A percentile compares a stretch with the other conserved stretches of the same genome.
Evolutionary conservation across 192 early-diverging fungal species (phyloP).

Genomic region (Borealophlyctis nickersoniae): DNA sequence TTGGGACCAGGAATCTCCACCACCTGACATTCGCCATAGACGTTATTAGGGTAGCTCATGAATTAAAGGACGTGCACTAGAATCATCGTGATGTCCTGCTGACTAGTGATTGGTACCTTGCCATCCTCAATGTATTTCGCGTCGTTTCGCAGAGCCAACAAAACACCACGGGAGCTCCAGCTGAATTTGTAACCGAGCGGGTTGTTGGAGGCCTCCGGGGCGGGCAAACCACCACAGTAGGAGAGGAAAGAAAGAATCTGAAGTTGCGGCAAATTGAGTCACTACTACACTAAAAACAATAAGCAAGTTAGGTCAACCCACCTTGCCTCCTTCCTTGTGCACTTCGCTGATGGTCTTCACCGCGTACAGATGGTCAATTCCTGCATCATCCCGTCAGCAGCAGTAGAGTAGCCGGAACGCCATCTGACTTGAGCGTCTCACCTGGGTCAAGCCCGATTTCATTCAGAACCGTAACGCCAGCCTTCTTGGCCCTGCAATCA

Average conservation of each 20-base stretch:
- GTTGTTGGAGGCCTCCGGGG: constrained; percentile 86
- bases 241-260: constrained; percentile 79
- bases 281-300: too few relatives aligned
- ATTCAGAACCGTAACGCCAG: constrained; percentile 87
- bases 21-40: too few relatives aligned
- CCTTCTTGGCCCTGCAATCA: constrained; percentile 60
- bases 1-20: constrained; percentile 77
- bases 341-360: constrained; percentile 94
- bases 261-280: too few relatives aligned
- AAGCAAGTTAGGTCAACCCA: too few relatives aligned
- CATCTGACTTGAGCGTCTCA: background rate
- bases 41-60: too few relatives aligned
- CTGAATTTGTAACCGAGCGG: constrained; percentile 96
- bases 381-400: background rate
- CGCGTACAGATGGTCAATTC: constrained; percentile 95
- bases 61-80: too few relatives aligned
- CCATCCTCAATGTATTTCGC: constrained; percentile 90
- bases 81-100: too few relatives aligned
- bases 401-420: background rate
- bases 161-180: constrained; percentile 97
- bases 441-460: constrained; percentile 98
- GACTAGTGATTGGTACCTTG: constrained; percentile 61
- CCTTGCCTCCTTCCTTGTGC: constrained; percentile 75
- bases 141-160: constrained; percentile 91
- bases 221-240: constrained; percentile 93